A percentile compares a stretch with the other conserved stretches of the same genome.
Evolutionary conservation across 208 protist genomes (phyloP).

Genomic region (Phytomonas sp.): DNA sequence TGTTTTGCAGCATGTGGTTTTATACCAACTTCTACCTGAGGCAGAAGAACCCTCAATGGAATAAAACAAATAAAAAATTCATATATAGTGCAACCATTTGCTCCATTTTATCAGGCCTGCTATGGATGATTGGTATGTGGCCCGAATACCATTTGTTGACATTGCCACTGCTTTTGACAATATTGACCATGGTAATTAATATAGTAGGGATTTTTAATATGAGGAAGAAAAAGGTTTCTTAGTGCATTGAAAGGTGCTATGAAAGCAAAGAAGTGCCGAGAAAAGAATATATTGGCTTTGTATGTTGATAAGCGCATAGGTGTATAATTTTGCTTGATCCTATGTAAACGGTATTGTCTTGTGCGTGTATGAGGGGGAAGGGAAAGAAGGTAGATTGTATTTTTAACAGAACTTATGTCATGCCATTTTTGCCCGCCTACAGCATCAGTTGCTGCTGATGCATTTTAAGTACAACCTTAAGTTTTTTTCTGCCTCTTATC

Average conservation of each 20-base stretch:
- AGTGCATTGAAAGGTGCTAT: neutral
- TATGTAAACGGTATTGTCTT: neutral
- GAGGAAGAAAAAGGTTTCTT: constrained; percentile 7
- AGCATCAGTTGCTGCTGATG: neutral
- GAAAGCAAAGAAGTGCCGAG: neutral
- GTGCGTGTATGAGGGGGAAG: neutral
- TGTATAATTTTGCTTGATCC: neutral
- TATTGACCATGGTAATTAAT: constrained; percentile 23
- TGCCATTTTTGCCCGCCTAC: neutral
- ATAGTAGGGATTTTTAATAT: constrained; percentile 16
- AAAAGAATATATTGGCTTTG: neutral
- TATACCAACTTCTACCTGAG: constrained; percentile 49
- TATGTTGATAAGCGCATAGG: constrained; percentile 1
- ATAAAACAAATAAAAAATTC: constrained; percentile 44
- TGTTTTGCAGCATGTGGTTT: constrained; percentile 64
- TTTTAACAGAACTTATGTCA: no score
- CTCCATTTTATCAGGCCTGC: constrained; percentile 20
- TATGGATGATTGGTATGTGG: constrained; percentile 74
- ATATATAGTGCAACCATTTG: constrained; percentile 32
- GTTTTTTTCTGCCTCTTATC: neutral
- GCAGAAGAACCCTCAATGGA: constrained; percentile 51
- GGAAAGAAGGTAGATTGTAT: neutral
- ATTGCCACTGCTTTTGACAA: constrained; percentile 30
- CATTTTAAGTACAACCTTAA: neutral
- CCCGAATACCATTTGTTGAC: constrained; percentile 51